Base-by-base conservation (phyloP, 768 basidiomycete species). In the Termitomyces sp. region DNA sequence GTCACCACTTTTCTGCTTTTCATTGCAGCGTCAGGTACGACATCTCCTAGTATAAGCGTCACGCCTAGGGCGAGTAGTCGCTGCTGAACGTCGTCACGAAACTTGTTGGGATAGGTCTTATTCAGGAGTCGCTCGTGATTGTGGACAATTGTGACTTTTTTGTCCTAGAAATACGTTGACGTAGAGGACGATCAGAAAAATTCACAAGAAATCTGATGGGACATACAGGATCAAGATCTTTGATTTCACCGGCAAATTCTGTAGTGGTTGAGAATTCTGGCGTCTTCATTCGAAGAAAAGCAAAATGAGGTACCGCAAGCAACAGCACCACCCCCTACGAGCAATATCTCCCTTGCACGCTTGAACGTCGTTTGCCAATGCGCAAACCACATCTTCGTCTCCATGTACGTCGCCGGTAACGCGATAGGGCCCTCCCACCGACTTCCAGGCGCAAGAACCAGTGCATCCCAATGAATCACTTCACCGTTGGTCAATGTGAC, bases 71-170 rank as follows among this genome's bases (percentile, higher is more conserved):
- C 68, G 9, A 65, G 67, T 2, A 85, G 61, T 15, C 76, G 72
- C 2, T 72, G 68, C 51, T 78, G 78, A 2, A 84, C 65, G 24
- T 70, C 75, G 30, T 74, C 76, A 52, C 88, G 80, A 69, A 81
- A 82, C 52, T 78, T 77, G 9, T 73, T 66, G 0, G 85, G 79
- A 65, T 89, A 89, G 0, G 76, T 69, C 6, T 74, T 68, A 60
- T 86, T 87, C 59, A 89, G 73, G 37, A 88, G 78, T n/a, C 76
- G 68, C 2, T 61, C 53, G n/a, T 77, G 72, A 30, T 77, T 74
- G 12, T 89, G 88, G 11, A 90, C 79, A 48, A 90, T 76, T 18
- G 86, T 86, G 16, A 89, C 76, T 36, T 72, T 68, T 60, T 80
- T 85, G 22, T 67, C 62, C 78, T 79, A 49, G 7, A 4, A 36